These are phyloP conservation scores for Trichomonas tenax DNA, from an alignment of 208 protist species.

Conservation along the genomic window DNA sequence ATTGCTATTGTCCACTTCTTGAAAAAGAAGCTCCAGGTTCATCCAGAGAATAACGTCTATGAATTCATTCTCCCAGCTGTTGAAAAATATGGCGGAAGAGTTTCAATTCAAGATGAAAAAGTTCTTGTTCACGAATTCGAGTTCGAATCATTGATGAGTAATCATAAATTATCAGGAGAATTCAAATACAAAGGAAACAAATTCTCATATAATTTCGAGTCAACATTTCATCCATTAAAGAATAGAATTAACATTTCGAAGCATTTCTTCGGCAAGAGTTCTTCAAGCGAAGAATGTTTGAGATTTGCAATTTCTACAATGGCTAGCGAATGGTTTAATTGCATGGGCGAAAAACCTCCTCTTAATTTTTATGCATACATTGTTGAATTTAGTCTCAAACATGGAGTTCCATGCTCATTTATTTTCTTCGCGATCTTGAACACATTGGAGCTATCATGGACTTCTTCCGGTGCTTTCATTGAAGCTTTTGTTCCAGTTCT, in stretches of 20 bases:
- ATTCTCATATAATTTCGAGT: neutral
- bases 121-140: neutral
- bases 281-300: neutral
- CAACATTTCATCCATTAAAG: neutral
- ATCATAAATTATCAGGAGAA: neutral
- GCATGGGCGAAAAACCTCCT: neutral
- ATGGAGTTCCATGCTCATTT: neutral
- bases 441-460: neutral
- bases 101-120: neutral
- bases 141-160: neutral
- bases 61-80: neutral
- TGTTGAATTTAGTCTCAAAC: neutral
- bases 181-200: neutral
- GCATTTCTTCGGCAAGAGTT: neutral
- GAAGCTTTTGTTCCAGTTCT: neutral
- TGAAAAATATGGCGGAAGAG: neutral
- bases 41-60: neutral
- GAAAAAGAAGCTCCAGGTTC: neutral
- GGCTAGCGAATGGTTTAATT: neutral
- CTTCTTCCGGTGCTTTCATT: neutral
- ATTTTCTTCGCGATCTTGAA: neutral
- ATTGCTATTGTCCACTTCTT: neutral
- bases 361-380: neutral
- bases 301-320: neutral
- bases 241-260: neutral